Percentiles rank a stretch among this genome's conserved stretches.
Conservation (phyloP, 805 yeast genomes). For the Ogataea salicorniae region DNA sequence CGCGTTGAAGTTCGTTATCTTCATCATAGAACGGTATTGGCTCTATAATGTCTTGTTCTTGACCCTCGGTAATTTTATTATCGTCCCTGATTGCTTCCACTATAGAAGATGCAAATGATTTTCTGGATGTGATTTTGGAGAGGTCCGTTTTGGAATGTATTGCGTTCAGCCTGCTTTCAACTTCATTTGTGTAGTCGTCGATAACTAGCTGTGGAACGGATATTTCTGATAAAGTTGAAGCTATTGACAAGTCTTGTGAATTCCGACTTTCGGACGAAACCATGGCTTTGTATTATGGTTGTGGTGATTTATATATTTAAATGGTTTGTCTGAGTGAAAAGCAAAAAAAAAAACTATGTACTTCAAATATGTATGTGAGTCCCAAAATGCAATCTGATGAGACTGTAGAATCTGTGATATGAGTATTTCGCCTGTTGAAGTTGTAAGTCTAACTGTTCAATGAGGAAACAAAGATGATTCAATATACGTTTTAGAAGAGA, state of each 20-base stretch:
- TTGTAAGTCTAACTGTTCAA: too few relatives aligned
- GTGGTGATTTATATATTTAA: too few relatives aligned
- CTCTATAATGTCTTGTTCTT: conserved; percentile 4
- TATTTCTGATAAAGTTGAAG: background rate
- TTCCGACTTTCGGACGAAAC: too few relatives aligned
- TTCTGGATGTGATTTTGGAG: background rate
- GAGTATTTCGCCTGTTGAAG: too few relatives aligned
- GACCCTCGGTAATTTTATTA: conserved; percentile 20
- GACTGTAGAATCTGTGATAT: too few relatives aligned
- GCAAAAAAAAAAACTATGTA: too few relatives aligned
- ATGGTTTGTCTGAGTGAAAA: too few relatives aligned
- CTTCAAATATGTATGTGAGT: too few relatives aligned
- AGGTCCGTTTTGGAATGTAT: background rate
- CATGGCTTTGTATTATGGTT: too few relatives aligned
- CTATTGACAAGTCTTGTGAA: background rate
- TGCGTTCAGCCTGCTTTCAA: background rate
- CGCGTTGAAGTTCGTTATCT: background rate
- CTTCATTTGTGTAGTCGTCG: background rate
- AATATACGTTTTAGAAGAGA: too few relatives aligned
- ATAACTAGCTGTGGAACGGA: background rate
- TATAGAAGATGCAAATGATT: conserved; percentile 22
- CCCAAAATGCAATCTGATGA: too few relatives aligned
- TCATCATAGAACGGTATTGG: conserved; percentile 5
- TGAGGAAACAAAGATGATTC: too few relatives aligned
- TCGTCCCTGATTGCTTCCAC: conserved; percentile 28